phyloP scores from a whole-genome alignment of 2,329 filamentous ascomycete species.

The Colletotrichum sp. region DNA sequence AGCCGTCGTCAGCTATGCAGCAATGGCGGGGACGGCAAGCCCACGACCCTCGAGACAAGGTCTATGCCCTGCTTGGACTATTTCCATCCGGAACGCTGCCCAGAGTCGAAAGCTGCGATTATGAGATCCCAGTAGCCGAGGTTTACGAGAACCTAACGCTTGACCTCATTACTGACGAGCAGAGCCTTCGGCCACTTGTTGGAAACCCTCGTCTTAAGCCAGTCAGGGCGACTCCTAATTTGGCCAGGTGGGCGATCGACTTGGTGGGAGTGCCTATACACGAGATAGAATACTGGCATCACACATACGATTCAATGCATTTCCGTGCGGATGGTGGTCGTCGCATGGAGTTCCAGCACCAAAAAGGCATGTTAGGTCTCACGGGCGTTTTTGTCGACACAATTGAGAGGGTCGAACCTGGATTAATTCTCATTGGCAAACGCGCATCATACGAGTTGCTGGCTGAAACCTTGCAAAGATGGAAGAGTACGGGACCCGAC shows the following conservation, averaged over 20 bases:
- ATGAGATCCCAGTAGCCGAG: background rate
- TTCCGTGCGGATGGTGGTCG: background rate
- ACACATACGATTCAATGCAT: background rate
- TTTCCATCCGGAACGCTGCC: background rate
- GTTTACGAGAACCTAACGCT: background rate
- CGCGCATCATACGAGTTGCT: background rate
- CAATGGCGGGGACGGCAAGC: background rate
- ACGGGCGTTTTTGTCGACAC: background rate
- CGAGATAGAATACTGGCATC: background rate
- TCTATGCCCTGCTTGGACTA: background rate
- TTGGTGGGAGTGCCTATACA: background rate
- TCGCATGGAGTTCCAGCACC: background rate
- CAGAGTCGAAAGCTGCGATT: background rate
- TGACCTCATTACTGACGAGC: background rate
- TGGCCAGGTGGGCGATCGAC: background rate
- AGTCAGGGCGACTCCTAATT: background rate
- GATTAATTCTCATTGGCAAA: background rate
- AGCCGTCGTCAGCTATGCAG: background rate
- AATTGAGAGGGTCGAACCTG: background rate
- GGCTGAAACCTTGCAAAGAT: background rate
- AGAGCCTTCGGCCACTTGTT: background rate
- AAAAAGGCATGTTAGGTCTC: background rate
- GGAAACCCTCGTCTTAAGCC: background rate
- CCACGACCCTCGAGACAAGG: background rate
- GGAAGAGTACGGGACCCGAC: background rate